These are phyloP conservation scores for Fusarium ambrosium DNA, from an alignment of 2,329 filamentous ascomycete genomes.

Conservation along the genomic window DNA sequence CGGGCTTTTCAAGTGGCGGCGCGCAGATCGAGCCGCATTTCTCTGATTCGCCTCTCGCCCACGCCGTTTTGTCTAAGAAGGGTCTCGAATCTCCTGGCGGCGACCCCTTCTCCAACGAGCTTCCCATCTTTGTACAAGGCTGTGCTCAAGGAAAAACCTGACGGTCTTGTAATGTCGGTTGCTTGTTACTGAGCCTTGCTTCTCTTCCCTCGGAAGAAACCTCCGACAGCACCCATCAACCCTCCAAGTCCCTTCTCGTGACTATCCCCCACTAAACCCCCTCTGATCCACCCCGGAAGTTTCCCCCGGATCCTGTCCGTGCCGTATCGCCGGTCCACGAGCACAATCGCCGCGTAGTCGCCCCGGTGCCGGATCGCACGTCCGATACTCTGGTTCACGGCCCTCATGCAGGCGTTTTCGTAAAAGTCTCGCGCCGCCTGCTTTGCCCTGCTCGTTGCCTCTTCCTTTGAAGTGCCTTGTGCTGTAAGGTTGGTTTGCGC, in stretches of 20 bases:
- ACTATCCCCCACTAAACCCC: slow-evolving; percentile 69
- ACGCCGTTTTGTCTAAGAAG: slow-evolving; percentile 30
- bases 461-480: slow-evolving; percentile 40
- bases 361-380: slow-evolving; percentile 88
- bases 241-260: slow-evolving; percentile 66
- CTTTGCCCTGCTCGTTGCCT: slow-evolving; percentile 56
- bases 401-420: slow-evolving; percentile 95
- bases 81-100: slow-evolving; percentile 28
- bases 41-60: slow-evolving; percentile 32
- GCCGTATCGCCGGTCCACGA: slow-evolving; percentile 86
- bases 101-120: slow-evolving; percentile 4
- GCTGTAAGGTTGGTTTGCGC: slow-evolving; percentile 55
- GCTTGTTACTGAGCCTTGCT: slow-evolving; percentile 8
- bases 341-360: slow-evolving; percentile 91
- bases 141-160: not conserved
- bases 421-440: slow-evolving; percentile 82
- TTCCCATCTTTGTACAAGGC: slow-evolving; percentile 34
- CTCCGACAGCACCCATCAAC: slow-evolving; percentile 69
- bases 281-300: slow-evolving; percentile 89
- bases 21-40: slow-evolving; percentile 8
- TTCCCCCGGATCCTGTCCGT: slow-evolving; percentile 80
- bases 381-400: slow-evolving; percentile 97
- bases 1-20: slow-evolving; percentile 1
- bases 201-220: slow-evolving; percentile 70
- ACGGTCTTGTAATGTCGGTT: too few relatives aligned